These are phyloP conservation scores for Pulveroboletus sp. DNA, from an alignment of 768 basidiomycete species.

Conservation along the genomic window DNA sequence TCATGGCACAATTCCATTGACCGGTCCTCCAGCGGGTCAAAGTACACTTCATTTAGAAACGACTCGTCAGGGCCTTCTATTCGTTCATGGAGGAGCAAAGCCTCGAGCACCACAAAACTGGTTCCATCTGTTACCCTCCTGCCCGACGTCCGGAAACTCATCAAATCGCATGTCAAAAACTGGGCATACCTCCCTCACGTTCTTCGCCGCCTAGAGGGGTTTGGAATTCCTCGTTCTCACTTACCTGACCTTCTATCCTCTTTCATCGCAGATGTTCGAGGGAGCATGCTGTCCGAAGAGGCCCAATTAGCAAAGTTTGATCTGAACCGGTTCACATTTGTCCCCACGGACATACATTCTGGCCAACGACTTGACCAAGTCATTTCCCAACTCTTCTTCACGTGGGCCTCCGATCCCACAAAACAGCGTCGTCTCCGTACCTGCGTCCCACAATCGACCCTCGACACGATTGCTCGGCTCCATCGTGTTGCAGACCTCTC, in stretches of 20 bases:
- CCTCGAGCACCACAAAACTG: background rate
- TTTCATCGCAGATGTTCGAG: slow-evolving; percentile 38
- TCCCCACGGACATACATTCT: slow-evolving; percentile 25
- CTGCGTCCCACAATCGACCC: slow-evolving; percentile 29
- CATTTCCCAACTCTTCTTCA: slow-evolving; percentile 50
- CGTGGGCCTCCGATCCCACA: slow-evolving; percentile 45
- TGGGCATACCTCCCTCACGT: slow-evolving; percentile 38
- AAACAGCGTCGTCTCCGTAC: slow-evolving; percentile 21
- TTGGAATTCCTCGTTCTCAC: slow-evolving; percentile 44
- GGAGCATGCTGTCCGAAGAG: slow-evolving; percentile 25
- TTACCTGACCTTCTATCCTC: slow-evolving; percentile 37
- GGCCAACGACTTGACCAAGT: slow-evolving; percentile 40
- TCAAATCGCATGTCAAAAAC: slow-evolving; percentile 32
- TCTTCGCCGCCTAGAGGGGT: slow-evolving; percentile 38
- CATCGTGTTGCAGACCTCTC: slow-evolving; percentile 37
- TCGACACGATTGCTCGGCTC: slow-evolving; percentile 37
- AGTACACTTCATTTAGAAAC: background rate
- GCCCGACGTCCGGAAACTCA: slow-evolving; percentile 21
- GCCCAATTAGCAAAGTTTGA: slow-evolving; percentile 29
- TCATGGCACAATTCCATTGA: background rate
- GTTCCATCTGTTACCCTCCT: background rate
- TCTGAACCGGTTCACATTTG: slow-evolving; percentile 40
- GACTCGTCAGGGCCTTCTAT: background rate
- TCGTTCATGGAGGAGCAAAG: slow-evolving; percentile 1
- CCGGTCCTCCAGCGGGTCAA: slow-evolving; percentile 1